These are phyloP conservation scores for Aegilops tauschii DNA, from an alignment of 176 grass and related monocot species.

Conservation along the genomic window DNA sequence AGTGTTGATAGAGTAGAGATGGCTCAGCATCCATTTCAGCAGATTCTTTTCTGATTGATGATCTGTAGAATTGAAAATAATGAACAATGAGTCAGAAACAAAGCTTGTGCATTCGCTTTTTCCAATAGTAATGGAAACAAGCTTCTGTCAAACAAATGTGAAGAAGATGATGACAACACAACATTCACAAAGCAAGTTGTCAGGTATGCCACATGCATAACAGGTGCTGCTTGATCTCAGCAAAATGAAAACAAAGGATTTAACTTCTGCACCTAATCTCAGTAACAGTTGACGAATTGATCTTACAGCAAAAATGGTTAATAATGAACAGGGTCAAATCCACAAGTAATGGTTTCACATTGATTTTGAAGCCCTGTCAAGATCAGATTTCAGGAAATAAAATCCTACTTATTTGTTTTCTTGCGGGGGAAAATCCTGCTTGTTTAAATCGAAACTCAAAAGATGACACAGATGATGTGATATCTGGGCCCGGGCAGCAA, in stretches of 20 bases:
- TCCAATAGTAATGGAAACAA: conserved; percentile 2
- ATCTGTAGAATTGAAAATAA: conserved; percentile 43
- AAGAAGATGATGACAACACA: conserved; percentile 21
- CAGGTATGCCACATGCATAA: conserved; percentile 13
- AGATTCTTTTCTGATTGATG: conserved; percentile 40
- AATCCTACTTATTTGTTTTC: not conserved
- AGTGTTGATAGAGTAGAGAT: conserved; percentile 40
- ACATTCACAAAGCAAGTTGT: not conserved
- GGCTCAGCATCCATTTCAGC: conserved; percentile 37
- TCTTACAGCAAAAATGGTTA: not conserved
- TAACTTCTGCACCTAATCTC: not conserved
- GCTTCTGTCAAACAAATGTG: conserved; percentile 21
- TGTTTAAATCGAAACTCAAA: not conserved
- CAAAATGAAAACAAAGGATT: conserved; percentile 8
- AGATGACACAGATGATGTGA: not conserved
- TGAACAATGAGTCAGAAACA: conserved; percentile 13
- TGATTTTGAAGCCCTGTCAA: not conserved
- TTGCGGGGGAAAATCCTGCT: not conserved
- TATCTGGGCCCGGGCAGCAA: not conserved
- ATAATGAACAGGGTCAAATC: not conserved
- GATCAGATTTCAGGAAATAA: not conserved
- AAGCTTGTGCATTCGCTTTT: conserved; percentile 15
- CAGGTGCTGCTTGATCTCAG: not conserved
- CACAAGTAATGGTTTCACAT: not conserved
- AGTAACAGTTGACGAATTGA: not conserved